Conservation (phyloP, 129 eudicot genomes). For the Tagetes erecta region DNA sequence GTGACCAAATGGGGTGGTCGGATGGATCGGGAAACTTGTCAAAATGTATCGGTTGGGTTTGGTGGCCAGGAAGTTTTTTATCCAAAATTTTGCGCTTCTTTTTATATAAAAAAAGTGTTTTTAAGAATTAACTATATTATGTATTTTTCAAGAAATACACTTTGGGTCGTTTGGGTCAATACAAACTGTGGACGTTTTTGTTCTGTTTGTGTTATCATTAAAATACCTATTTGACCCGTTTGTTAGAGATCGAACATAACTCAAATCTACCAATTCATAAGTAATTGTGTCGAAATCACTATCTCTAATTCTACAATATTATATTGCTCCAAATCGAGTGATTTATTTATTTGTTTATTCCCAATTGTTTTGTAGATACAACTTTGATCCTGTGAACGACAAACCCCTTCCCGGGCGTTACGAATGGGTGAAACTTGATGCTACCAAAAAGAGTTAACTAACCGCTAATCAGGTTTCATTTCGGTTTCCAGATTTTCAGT, state of each 20-base stretch:
- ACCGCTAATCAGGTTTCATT: constrained; percentile 19
- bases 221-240: background rate
- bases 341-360: background rate
- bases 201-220: background rate
- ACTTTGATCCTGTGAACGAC: constrained; percentile 61
- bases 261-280: background rate
- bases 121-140: background rate
- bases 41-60: background rate
- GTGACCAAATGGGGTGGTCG: background rate
- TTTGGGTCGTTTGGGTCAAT: background rate
- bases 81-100: background rate
- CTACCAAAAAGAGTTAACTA: constrained; percentile 15
- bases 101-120: too few species aligned
- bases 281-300: background rate
- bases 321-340: background rate
- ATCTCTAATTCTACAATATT: background rate
- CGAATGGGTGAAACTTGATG: constrained; percentile 57
- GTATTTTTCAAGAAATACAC: background rate
- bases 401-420: constrained; percentile 60
- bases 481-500: background rate
- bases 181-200: background rate
- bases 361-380: constrained; percentile 46
- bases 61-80: background rate
- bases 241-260: background rate
- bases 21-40: background rate